Conservation (phyloP, 768 basidiomycete genomes). For the Lactifluus hygrophoroides region DNA sequence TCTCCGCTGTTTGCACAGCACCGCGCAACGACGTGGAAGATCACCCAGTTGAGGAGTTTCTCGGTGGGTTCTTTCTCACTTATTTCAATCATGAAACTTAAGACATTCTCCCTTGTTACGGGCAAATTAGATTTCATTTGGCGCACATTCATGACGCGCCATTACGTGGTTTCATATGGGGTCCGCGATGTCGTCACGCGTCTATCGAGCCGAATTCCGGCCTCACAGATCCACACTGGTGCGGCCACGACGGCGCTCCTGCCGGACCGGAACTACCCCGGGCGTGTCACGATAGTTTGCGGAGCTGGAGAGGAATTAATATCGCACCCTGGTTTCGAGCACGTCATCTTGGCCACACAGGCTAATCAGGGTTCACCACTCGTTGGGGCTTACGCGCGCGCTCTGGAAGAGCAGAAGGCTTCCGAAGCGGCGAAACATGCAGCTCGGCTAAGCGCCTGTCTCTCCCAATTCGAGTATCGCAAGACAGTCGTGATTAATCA, state of each 20-base stretch:
- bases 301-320: conserved; percentile 21
- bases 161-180: conserved; percentile 56
- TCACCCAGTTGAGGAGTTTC: conserved; percentile 55
- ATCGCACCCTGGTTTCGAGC: conserved; percentile 45
- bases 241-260: conserved; percentile 41
- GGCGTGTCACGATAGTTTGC: conserved; percentile 34
- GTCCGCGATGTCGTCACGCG: conserved; percentile 48
- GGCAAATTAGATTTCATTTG: conserved; percentile 53
- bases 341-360: conserved; percentile 68
- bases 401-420: conserved; percentile 26
- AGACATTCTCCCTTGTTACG: too few species aligned
- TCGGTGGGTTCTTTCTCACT: conserved; percentile 39
- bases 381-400: conserved; percentile 38
- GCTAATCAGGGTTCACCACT: conserved; percentile 54
- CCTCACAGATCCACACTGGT: conserved; percentile 45
- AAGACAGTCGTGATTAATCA: conserved; percentile 62
- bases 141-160: conserved; percentile 55
- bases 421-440: conserved; percentile 23
- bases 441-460: conserved; percentile 37
- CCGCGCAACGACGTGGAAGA: conserved; percentile 42
- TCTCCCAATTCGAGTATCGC: conserved; percentile 47
- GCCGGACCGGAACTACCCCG: conserved; percentile 30
- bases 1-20: conserved; percentile 68
- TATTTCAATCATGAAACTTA: not conserved
- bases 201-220: conserved; percentile 35